Base-by-base conservation (phyloP, 164 flowering plant genomes). In the Vitis rupestris region DNA sequence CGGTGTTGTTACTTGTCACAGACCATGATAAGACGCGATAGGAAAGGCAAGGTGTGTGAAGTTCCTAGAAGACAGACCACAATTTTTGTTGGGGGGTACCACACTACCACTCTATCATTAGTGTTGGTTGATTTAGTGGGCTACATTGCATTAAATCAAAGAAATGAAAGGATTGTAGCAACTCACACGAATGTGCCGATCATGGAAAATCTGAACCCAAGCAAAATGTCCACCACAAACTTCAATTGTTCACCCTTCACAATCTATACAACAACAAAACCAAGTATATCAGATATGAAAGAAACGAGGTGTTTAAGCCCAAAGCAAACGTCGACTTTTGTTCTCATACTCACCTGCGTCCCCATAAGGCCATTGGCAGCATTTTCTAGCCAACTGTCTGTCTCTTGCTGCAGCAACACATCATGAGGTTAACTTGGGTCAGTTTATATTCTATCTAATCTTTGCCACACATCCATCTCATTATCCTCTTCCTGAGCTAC, bases 321-420 rank as follows among this genome's bases (percentile, higher is more conserved):
- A 68, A 9, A 23, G 12, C 9, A 47, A n/a, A 13, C 47, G 63
- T 31, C 15, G 19, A 54, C 19, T 23, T 66, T 58, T 5, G 51
- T 55, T 29, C 27, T 47, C n/a, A 52, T 47, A 53, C 63, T 55
- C 65, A 90, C 99, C 88, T 95, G 99, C 54, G 23, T 80, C 49
- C 99, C 99, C 97, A 91, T 86, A 50, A 95, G 91, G 64, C 98
- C 99, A 78, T 91, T 88, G 57, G 85, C 87, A 55, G 98, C 99
- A 86, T 91, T 87, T 76, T 92, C 98, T 63, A 95, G 49, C 99
- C 94, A 95, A 82, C 97, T 91, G 61, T 95, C 99, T 52, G 97
- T 93, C 72, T 87, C 97, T 61, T 70, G 59, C 97, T 94, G 86
- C 82, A 84, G 57, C 23, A 66, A 17, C 27, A 23, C 27, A 23